These are phyloP conservation scores for Phytophthora lateralis DNA, from an alignment of 352 stramenopile genomes.

Conservation along the genomic window DNA sequence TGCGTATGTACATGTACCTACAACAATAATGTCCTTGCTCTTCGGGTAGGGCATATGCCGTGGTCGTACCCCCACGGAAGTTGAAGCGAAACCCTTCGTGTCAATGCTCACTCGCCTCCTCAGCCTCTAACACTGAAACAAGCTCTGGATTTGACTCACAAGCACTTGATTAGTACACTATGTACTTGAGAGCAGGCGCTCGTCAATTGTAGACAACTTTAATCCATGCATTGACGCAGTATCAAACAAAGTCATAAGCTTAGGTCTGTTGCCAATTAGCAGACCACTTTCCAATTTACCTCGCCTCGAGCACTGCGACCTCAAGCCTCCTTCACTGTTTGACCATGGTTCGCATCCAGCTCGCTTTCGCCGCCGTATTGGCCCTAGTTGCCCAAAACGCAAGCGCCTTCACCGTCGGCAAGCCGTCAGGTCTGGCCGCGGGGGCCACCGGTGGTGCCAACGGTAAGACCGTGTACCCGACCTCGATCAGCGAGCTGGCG, in stretches of 20 bases:
- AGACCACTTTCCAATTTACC: slow-evolving; percentile 19
- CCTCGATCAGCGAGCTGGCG: slow-evolving; percentile 32
- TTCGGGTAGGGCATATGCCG: not conserved
- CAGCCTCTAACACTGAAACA: not conserved
- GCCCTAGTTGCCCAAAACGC: slow-evolving; percentile 3
- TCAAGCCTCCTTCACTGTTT: not conserved
- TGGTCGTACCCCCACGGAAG: not conserved
- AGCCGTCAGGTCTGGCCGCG: slow-evolving; percentile 21
- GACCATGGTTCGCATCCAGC: slow-evolving; percentile 9
- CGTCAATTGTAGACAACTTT: no score
- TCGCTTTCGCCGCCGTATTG: slow-evolving; percentile 1
- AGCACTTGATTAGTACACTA: not conserved
- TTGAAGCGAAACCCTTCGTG: not conserved
- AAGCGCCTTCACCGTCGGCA: slow-evolving; percentile 13
- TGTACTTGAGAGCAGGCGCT: no score
- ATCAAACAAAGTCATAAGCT: no score
- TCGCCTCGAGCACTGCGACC: not conserved
- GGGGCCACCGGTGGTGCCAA: slow-evolving; percentile 36
- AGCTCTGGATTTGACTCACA: not conserved
- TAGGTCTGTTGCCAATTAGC: no score
- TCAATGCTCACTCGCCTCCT: not conserved
- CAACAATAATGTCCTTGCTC: no score
- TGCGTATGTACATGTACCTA: no score
- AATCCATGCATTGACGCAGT: no score
- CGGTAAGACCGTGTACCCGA: slow-evolving; percentile 30